Conservation (phyloP, 2,329 filamentous ascomycete species). For the Fusarium xylarioides region DNA sequence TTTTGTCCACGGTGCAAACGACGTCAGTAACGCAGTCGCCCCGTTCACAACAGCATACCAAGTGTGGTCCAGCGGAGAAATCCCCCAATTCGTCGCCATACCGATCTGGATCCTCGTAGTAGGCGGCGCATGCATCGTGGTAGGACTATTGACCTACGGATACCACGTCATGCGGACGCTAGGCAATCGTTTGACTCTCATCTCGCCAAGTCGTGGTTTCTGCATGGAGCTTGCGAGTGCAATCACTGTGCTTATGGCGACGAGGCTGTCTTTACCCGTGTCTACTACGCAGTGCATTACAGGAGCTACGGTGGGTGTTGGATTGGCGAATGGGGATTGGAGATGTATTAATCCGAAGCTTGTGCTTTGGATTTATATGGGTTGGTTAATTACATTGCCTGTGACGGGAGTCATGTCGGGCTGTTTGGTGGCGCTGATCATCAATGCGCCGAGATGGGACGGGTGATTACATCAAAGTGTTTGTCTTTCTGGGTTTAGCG, state of each 20-base stretch:
- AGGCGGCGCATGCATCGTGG: constrained; percentile 60
- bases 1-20: constrained; percentile 75
- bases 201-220: constrained; percentile 67
- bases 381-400: constrained; percentile 62
- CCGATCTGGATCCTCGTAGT: constrained; percentile 69
- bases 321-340: constrained; percentile 66
- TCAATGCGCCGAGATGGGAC: constrained; percentile 59
- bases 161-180: constrained; percentile 73
- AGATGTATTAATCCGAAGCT: constrained; percentile 70
- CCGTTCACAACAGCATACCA: constrained; percentile 70
- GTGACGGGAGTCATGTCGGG: constrained; percentile 61
- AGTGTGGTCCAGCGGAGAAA: constrained; percentile 62
- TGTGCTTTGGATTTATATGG: constrained; percentile 64
- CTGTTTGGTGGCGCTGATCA: constrained; percentile 62
- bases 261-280: constrained; percentile 63
- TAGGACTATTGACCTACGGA: constrained; percentile 67
- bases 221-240: constrained; percentile 69
- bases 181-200: constrained; percentile 68
- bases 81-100: constrained; percentile 57
- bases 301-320: constrained; percentile 70
- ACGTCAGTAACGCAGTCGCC: constrained; percentile 70
- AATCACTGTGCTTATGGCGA: constrained; percentile 68
- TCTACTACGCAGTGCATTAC: constrained; percentile 73
- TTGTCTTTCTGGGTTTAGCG: neutral
- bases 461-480: neutral